Evolutionary conservation across 208 protist species (phyloP).

Genomic region (Wallacemonas collosoma): DNA sequence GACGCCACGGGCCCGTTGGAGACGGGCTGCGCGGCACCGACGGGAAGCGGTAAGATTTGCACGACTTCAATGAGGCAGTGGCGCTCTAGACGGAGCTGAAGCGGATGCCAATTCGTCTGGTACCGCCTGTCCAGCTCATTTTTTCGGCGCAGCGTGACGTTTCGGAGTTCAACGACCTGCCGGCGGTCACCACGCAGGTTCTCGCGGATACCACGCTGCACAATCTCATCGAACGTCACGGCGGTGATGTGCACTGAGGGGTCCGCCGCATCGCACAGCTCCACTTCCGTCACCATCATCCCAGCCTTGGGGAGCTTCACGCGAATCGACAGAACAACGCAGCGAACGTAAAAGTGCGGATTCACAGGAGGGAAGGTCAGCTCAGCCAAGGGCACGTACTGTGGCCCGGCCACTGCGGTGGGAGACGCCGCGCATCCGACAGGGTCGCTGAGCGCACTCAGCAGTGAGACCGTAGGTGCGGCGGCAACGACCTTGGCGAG

Average conservation of each 20-base stretch:
- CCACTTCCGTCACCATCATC: constrained; percentile 64
- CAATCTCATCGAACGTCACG: constrained; percentile 73
- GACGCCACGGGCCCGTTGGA: neutral
- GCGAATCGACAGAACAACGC: constrained; percentile 63
- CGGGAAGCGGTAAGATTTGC: constrained; percentile 51
- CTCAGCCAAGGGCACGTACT: constrained; percentile 40
- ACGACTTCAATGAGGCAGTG: constrained; percentile 76
- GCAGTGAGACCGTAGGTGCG: neutral
- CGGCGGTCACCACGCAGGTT: constrained; percentile 66
- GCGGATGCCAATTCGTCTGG: constrained; percentile 71
- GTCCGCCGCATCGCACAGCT: constrained; percentile 72
- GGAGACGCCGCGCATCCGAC: neutral
- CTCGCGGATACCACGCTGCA: constrained; percentile 68
- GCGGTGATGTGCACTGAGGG: constrained; percentile 68
- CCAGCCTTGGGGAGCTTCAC: constrained; percentile 66
- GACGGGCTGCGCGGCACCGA: constrained; percentile 10
- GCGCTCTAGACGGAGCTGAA: constrained; percentile 70
- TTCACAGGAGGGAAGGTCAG: constrained; percentile 63
- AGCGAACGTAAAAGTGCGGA: constrained; percentile 66
- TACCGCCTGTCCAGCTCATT: constrained; percentile 73
- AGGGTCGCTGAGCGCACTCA: neutral
- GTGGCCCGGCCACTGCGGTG: constrained; percentile 13
- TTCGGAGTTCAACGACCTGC: constrained; percentile 75
- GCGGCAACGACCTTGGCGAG: constrained; percentile 8
- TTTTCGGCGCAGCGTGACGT: constrained; percentile 71